Percentiles rank a stretch among this genome's conserved stretches.
Evolutionary conservation across 208 protist genomes (phyloP).

Genomic region (Acanthamoeba sp.): DNA sequence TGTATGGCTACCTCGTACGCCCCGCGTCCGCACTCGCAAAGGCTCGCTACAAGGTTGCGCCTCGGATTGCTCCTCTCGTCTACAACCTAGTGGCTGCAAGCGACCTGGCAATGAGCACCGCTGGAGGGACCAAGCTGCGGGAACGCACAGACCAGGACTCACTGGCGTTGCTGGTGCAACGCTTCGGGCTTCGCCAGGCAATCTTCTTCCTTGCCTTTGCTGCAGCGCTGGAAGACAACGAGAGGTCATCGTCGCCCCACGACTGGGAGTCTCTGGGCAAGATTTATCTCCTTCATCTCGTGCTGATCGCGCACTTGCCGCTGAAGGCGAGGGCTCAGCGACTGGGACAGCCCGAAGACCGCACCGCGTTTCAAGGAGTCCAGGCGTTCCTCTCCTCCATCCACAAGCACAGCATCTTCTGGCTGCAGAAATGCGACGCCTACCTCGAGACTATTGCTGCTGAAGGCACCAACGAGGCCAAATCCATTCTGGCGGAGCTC

Average conservation of each 20-base stretch:
- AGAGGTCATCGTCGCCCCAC: background rate
- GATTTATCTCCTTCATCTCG: slow-evolving; percentile 9
- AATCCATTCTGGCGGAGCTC: background rate
- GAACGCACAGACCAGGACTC: background rate
- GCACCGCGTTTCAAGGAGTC: background rate
- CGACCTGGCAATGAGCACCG: background rate
- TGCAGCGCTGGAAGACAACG: background rate
- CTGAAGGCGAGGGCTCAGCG: background rate
- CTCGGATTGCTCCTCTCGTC: background rate
- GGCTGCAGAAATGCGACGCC: slow-evolving; percentile 4
- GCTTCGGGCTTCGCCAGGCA: slow-evolving; percentile 4
- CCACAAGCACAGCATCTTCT: slow-evolving; percentile 16
- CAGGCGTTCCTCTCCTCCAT: background rate
- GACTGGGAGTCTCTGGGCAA: slow-evolving; percentile 20
- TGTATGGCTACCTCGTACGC: slow-evolving; percentile 11
- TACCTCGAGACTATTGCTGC: background rate
- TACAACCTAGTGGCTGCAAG: background rate
- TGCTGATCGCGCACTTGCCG: slow-evolving; percentile 28
- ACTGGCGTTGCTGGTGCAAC: background rate
- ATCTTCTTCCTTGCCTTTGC: slow-evolving; percentile 17
- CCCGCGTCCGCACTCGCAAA: background rate
- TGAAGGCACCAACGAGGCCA: background rate
- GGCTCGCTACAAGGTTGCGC: background rate
- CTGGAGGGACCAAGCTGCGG: background rate
- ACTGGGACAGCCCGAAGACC: background rate